Conservation (phyloP, 768 basidiomycete species). For the Amanita rimosa region DNA sequence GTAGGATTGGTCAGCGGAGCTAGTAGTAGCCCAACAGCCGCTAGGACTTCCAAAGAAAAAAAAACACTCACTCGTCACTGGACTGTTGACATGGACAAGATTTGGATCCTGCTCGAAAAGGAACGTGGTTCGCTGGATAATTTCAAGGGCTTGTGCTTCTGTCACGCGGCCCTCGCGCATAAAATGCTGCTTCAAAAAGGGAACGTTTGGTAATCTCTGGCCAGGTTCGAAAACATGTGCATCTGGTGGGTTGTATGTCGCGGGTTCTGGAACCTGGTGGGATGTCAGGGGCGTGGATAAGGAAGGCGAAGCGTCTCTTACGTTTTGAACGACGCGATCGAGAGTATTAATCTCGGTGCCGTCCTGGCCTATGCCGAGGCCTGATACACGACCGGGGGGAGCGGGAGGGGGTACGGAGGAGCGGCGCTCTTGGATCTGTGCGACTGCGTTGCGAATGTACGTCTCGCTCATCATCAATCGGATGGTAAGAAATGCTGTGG, state of each 20-base stretch:
- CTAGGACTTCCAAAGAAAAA: too few species aligned
- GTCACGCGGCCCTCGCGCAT: slow-evolving; percentile 76
- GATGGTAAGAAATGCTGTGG: neutral
- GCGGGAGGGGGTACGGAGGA: neutral
- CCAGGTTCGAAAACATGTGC: slow-evolving; percentile 61
- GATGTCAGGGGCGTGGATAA: neutral
- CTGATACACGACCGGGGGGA: neutral
- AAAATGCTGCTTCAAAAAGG: slow-evolving; percentile 83
- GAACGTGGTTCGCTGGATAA: slow-evolving; percentile 57
- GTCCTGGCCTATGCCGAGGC: neutral
- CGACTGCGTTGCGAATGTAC: slow-evolving; percentile 6
- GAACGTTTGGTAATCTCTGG: slow-evolving; percentile 56
- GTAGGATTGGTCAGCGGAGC: neutral
- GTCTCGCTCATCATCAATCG: slow-evolving; percentile 2
- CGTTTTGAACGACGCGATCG: slow-evolving; percentile 1
- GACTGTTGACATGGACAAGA: slow-evolving; percentile 76
- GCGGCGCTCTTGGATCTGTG: slow-evolving; percentile 5
- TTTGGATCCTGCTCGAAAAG: slow-evolving; percentile 72
- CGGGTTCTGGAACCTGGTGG: slow-evolving; percentile 62
- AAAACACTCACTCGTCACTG: slow-evolving; percentile 69
- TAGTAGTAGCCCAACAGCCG: too few species aligned
- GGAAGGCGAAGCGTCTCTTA: neutral
- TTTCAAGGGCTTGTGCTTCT: slow-evolving; percentile 78
- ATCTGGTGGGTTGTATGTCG: slow-evolving; percentile 51
- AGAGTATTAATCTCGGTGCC: neutral